Percentiles rank a stretch among this genome's conserved stretches.
phyloP scores from a whole-genome alignment of 208 protist species.

The Crithidia brevicula region DNA sequence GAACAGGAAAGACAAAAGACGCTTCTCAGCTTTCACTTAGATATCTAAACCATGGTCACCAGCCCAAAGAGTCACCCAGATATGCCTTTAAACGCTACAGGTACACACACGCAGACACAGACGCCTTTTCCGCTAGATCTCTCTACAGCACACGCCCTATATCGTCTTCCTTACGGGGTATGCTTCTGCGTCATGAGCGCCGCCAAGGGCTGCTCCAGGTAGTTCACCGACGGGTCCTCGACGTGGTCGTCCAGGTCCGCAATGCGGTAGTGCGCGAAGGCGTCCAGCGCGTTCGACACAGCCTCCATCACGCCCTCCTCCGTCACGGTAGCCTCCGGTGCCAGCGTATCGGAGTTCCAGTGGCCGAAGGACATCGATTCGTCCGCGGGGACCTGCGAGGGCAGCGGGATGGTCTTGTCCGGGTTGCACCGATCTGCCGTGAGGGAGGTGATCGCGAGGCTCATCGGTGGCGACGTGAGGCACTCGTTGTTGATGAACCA shows the following conservation, averaged over 20 bases:
- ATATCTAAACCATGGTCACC: too few species aligned
- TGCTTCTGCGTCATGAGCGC: constrained; percentile 51
- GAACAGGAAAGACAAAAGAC: too few species aligned
- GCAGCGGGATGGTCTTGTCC: constrained; percentile 38
- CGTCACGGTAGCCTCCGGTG: constrained; percentile 46
- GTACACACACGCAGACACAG: too few species aligned
- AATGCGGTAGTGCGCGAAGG: constrained; percentile 75
- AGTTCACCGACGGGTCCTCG: constrained; percentile 78
- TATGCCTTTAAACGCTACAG: too few species aligned
- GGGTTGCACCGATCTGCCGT: constrained; percentile 37
- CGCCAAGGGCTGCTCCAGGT: constrained; percentile 70
- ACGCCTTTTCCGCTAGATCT: constrained; percentile 5
- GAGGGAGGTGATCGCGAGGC: constrained; percentile 44
- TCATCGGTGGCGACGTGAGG: constrained; percentile 58
- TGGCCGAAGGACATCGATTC: constrained; percentile 58
- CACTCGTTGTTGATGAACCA: constrained; percentile 74
- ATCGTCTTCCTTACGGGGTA: not conserved
- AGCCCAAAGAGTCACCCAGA: too few species aligned
- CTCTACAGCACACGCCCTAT: not conserved
- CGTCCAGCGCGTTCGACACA: constrained; percentile 75
- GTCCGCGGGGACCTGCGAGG: constrained; percentile 20
- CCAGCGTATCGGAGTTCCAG: constrained; percentile 83
- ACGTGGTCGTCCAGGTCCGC: constrained; percentile 90
- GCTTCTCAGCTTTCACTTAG: too few species aligned
- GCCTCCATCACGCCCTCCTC: constrained; percentile 52